Evolutionary conservation across 352 stramenopile species (phyloP).

Genomic region (Phytophthora macrochlamydospora): DNA sequence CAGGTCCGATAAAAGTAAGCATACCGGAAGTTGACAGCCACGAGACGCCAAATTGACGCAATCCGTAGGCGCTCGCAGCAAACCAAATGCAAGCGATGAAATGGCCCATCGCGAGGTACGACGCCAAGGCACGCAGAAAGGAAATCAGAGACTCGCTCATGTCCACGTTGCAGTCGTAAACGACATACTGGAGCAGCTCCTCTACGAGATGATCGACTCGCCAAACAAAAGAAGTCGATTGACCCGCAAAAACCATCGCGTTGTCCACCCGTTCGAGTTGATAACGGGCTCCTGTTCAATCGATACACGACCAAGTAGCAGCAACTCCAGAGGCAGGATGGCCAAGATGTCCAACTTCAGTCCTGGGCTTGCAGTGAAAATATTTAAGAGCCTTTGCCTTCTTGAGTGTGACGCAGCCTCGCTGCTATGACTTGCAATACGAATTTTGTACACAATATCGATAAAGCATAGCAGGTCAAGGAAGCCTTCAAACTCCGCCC

Average conservation of each 20-base stretch:
- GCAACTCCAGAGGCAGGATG: constrained; percentile 44
- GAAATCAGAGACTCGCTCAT: constrained; percentile 38
- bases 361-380: constrained; percentile 15
- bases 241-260: constrained; percentile 41
- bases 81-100: constrained; percentile 61
- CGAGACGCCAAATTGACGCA: constrained; percentile 36
- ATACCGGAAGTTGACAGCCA: constrained; percentile 55
- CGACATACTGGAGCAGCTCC: constrained; percentile 47
- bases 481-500: constrained; percentile 48
- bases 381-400: not conserved
- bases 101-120: constrained; percentile 53
- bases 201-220: constrained; percentile 40
- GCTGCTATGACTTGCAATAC: not conserved
- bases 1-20: constrained; percentile 24
- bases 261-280: not conserved
- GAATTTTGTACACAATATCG: constrained; percentile 36
- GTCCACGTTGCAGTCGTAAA: constrained; percentile 54
- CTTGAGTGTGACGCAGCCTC: too few relatives aligned
- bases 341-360: constrained; percentile 42
- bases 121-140: constrained; percentile 42
- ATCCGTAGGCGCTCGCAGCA: constrained; percentile 35
- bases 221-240: constrained; percentile 44
- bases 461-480: constrained; percentile 46
- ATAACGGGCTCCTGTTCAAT: not conserved
- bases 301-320: constrained; percentile 35